Evolutionary conservation across 257 asterid genomes (phyloP), one percentile per base, ranked within the genome.

Genomic region (Nicotiana otophora): DNA sequence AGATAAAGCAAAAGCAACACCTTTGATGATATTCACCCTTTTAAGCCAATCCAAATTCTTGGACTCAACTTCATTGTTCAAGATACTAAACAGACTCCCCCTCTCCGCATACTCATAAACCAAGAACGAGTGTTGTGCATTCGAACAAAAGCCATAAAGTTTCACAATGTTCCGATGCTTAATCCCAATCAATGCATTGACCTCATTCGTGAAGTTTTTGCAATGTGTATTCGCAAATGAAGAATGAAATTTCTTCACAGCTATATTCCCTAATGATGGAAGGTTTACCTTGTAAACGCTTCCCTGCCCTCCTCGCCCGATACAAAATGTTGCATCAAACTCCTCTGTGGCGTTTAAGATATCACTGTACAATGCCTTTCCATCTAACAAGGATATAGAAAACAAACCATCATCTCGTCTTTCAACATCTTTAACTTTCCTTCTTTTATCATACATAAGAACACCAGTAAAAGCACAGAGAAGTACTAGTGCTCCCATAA

Each of bases 71-170:
- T 28, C 34, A 66, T 30, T 15, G 46, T 51, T 66, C 34, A 66
- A 28, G 30, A 16, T 11, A 9, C 20, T 12, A 34, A 23, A 36
- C 58, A 46, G 39, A 48, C 79, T 72, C 15, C 79, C 79, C 15
- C 23, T n/a, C 28, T 72, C 79, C 19, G 48, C 46, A 62, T 48
- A 81, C 66, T 81, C 67, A 33, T 81, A 66, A 10, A 81, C 42
- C 77, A 81, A 81, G 39, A 81, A 31, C 11, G 78, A 65, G 64
- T 81, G 78, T 53, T n/a, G 26, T 30, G 34, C 72, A 33, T 61
- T 58, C 20, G 76, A 81, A 75, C 77, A 81, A 33, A 16, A 77
- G 26, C 81, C 81, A 17, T 5, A 16, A 17, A 72, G 46, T 11
- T 72, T 72, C 46, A 57, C 64, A 61, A 79, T 79, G 74, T 79